Base-by-base conservation (phyloP, 2,329 filamentous ascomycete species). In the Neofusicoccum laricinum region DNA sequence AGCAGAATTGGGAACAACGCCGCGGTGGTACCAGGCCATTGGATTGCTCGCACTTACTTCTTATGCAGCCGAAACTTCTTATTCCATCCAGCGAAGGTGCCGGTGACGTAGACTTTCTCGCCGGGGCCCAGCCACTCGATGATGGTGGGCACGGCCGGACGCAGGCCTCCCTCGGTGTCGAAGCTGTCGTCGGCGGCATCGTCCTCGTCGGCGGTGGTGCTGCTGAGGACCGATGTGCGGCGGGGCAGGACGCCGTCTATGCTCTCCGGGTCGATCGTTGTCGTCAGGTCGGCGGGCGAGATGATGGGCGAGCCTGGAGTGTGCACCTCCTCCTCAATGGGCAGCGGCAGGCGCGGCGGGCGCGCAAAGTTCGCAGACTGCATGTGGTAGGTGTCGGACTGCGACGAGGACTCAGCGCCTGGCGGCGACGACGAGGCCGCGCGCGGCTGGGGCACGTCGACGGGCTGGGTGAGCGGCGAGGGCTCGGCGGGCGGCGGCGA, bases 1-100 rank as follows among this genome's bases (percentile, higher is more conserved):
- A 32, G 55, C 55, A 36, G 55, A 32, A 34, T 36, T 21, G 21
- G 53, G n/a, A 15, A 21, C 32, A 21, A 15, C 41, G 43, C 57
- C 57, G 57, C 45, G 17, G 46, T 53, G 34, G 38, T 43, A 58
- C 40, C 11, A 64, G n/a, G 14, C 41, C 40, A 49, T 36, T 41
- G 53, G 7, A 19, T 12, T 32, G 45, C 45, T 51, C n/a, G 43
- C 38, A 87, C 90, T 86, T 86, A 96, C 93, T 92, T 89, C 77
- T 86, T 88, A 77, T 93, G 88, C 73, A 99, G 82, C 70, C 90
- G 87, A 75, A 93, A 96, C 79, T 98, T 98, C 76, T 90, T 90
- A 78, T 96, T 93, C 95, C 95, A 99, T 32, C 94, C 91, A 71
- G 96, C 96, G 74, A 98, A 97, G 19, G 95, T 98, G 68, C 94